Evolutionary conservation across 2,329 filamentous ascomycete species (phyloP).

Genomic region (Cytospora paraplurivora): DNA sequence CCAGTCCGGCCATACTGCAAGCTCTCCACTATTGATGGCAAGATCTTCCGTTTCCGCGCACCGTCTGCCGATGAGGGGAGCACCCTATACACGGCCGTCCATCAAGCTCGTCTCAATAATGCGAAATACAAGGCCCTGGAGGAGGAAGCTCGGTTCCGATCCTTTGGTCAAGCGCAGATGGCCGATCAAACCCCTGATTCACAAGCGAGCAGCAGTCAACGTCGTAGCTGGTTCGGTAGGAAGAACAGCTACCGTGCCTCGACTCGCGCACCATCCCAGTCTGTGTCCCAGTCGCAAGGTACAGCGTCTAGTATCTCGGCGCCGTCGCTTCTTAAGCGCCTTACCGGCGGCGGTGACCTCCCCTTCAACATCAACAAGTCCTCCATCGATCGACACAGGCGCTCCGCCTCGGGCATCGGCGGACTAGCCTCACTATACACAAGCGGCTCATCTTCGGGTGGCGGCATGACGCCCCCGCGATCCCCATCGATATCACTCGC

Average conservation of each 20-base stretch:
- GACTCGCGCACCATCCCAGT: slow-evolving; percentile 63
- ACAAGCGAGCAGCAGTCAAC: slow-evolving; percentile 47
- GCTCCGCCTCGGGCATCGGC: slow-evolving; percentile 54
- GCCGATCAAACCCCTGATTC: slow-evolving; percentile 50
- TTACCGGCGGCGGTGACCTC: slow-evolving; percentile 70
- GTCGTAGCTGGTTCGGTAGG: slow-evolving; percentile 62
- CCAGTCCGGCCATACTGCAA: slow-evolving; percentile 73
- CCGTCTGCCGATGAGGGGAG: slow-evolving; percentile 76
- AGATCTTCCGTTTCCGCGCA: slow-evolving; percentile 89
- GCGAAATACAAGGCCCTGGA: slow-evolving; percentile 76
- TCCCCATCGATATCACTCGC: slow-evolving; percentile 61
- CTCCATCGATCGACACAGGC: slow-evolving; percentile 62
- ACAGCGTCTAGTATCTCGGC: slow-evolving; percentile 68
- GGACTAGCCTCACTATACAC: slow-evolving; percentile 62
- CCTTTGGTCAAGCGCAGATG: slow-evolving; percentile 62
- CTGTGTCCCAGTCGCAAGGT: slow-evolving; percentile 69
- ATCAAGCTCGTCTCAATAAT: slow-evolving; percentile 87
- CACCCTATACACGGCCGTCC: slow-evolving; percentile 81
- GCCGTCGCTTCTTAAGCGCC: slow-evolving; percentile 74
- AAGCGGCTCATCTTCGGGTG: slow-evolving; percentile 56
- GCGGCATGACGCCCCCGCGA: slow-evolving; percentile 52
- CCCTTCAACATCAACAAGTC: slow-evolving; percentile 82
- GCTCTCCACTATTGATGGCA: slow-evolving; percentile 64
- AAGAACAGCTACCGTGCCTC: slow-evolving; percentile 68
- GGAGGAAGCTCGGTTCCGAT: slow-evolving; percentile 70